phyloP scores from a whole-genome alignment of 495 filamentous ascomycete species.

The Schizothecium vesticola region DNA sequence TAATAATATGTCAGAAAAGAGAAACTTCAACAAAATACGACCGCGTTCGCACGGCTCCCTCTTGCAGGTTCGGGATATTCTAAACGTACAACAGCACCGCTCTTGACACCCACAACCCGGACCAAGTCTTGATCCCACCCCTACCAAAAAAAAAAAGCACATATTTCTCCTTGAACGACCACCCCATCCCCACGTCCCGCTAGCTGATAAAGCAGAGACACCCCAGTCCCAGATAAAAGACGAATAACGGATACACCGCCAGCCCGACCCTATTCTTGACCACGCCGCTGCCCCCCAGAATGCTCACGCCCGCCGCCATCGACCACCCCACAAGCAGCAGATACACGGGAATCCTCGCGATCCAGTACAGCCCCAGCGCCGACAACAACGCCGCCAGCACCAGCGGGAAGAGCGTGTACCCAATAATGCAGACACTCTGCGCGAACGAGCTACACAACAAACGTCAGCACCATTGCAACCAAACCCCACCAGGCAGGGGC shows the following conservation, averaged over 20 bases:
- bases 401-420: conserved; percentile 97
- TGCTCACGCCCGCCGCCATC: conserved; percentile 90
- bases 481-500: not conserved
- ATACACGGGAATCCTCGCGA: conserved; percentile 85
- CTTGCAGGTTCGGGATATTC: not conserved
- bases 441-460: conserved; percentile 77
- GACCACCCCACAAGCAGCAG: conserved; percentile 84
- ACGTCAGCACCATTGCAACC: conserved; percentile 12
- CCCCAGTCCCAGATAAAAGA: conserved; percentile 92
- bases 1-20: not conserved
- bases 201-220: conserved; percentile 96
- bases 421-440: conserved; percentile 95
- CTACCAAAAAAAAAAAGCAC: not conserved
- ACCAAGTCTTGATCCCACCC: not conserved
- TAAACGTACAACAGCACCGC: not conserved
- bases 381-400: conserved; percentile 90
- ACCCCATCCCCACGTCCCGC: not conserved
- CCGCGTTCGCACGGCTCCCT: not conserved
- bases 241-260: conserved; percentile 88
- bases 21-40: not conserved
- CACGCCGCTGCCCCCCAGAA: conserved; percentile 90
- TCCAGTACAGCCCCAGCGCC: conserved; percentile 66
- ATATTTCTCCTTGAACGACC: not conserved
- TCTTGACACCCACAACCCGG: not conserved
- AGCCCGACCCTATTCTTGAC: conserved; percentile 90